These are phyloP conservation scores for Ilex asprella DNA, from an alignment of 257 asterid species.

Conservation along the genomic window DNA sequence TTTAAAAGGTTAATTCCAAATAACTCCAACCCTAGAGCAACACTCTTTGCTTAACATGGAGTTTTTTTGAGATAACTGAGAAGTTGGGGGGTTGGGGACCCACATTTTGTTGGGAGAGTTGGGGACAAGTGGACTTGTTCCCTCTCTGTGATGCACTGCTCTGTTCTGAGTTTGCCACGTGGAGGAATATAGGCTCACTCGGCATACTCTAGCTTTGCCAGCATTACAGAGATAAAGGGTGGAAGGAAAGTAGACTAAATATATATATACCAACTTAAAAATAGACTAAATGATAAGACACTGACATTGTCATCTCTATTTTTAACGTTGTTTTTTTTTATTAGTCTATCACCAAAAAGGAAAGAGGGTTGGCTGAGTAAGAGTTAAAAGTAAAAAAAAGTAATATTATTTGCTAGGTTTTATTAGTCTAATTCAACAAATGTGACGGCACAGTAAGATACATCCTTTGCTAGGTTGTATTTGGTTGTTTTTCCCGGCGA, in stretches of 20 bases:
- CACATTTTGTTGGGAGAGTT: constrained; percentile 38
- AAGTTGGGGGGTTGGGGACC: constrained; percentile 23
- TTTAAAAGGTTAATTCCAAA: neutral
- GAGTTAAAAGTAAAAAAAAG: too few relatives aligned
- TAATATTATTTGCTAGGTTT: too few relatives aligned
- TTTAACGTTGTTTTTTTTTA: too few relatives aligned
- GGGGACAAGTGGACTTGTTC: constrained; percentile 33
- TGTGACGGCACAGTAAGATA: neutral
- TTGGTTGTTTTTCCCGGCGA: constrained; percentile 13
- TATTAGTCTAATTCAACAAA: too few relatives aligned
- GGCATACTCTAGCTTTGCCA: too few relatives aligned
- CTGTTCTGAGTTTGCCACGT: constrained; percentile 22
- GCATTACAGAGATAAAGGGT: too few relatives aligned
- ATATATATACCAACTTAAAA: too few relatives aligned
- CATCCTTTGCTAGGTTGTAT: constrained; percentile 2
- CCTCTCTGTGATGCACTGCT: constrained; percentile 19
- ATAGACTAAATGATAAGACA: too few relatives aligned
- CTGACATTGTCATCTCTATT: too few relatives aligned
- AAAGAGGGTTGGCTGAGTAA: too few relatives aligned
- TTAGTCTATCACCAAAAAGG: too few relatives aligned
- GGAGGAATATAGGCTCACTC: constrained; percentile 10
- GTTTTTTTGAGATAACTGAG: constrained; percentile 18
- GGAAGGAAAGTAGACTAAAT: too few relatives aligned
- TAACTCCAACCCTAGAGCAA: neutral
- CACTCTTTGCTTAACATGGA: constrained; percentile 10